phyloP scores from a whole-genome alignment of 768 basidiomycete genomes.

The Suillus subaureus region DNA sequence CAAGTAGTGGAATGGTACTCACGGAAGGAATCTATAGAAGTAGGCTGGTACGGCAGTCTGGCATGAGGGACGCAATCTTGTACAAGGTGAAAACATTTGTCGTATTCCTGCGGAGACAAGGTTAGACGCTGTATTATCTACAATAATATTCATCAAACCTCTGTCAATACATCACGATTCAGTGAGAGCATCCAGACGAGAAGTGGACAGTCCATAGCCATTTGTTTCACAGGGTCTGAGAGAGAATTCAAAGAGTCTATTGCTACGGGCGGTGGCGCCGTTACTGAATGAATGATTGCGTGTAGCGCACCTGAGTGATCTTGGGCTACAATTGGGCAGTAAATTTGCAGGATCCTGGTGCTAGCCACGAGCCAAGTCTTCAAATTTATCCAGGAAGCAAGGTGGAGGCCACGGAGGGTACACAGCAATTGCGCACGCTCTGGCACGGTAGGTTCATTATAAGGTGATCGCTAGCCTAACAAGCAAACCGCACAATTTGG shows the following conservation, averaged over 20 bases:
- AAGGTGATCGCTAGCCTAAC: constrained; percentile 24
- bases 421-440: constrained; percentile 9
- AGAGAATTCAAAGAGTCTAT: neutral
- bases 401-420: constrained; percentile 7
- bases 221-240: constrained; percentile 4
- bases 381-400: constrained; percentile 6
- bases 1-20: constrained; percentile 31
- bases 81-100: constrained; percentile 62
- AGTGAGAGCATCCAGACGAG: constrained; percentile 82
- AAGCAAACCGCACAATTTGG: constrained; percentile 29
- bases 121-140: constrained; percentile 9
- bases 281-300: constrained; percentile 1
- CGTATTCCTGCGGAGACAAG: constrained; percentile 60
- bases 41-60: constrained; percentile 54
- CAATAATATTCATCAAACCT: constrained; percentile 39
- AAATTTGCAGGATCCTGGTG: constrained; percentile 7
- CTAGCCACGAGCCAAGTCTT: constrained; percentile 7
- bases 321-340: constrained; percentile 3
- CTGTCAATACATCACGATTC: constrained; percentile 70
- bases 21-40: constrained; percentile 69
- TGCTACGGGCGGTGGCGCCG: neutral
- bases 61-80: constrained; percentile 62
- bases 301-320: constrained; percentile 10
- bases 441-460: constrained; percentile 25
- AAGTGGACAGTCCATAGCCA: constrained; percentile 59